Base-by-base conservation (phyloP, 495 filamentous ascomycete species). In the Extremus antarcticus region DNA sequence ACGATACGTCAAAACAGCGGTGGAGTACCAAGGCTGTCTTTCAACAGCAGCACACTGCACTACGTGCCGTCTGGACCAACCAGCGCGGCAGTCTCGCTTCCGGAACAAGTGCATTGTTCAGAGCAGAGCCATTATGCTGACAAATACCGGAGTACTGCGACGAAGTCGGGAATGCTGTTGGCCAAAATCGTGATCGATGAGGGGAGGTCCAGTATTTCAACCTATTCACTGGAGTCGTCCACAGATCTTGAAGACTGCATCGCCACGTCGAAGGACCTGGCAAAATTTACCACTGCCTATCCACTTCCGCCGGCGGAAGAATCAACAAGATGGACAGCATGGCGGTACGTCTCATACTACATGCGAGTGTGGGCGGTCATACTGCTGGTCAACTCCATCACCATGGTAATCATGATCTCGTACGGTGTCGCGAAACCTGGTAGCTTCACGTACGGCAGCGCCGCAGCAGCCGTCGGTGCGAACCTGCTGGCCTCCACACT, bases 321-420 rank as follows among this genome's bases (percentile, higher is more conserved):
- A 13, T 35, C 29, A 35, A 7, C 29, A 35, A 35, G 29, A 35
- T 35, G 29, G 29, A 35, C 29, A 13, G 13, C 4, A 4, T 35
- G 29, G 29, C 29, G 29, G 13, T 13, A 35, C 29, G 13, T 54
- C 2, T 47, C 43, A 13, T 50, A 24, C 25, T 69, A 69, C 49
- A 61, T 61, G 19, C 52, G 66, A 19, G 54, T 67, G 11, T 66
- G 67, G 55, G 32, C 47, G 10, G 1, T 66, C 10, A 50, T 64
- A n/a, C 53, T 69, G 19, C 11, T 57, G 7, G 71, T 67, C 61
- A 84, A 85, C 58, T 43, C 78, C 38, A 71, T 67, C 24, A 66
- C 74, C 16, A 73, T 83, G 1, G 21, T 41, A 7, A 20, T 39
- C 8, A 35, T 51, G 32, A 41, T 54, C 17, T 21, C 64, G 58